These are phyloP conservation scores for Benincasa hispida DNA, from an alignment of 306 rosid species.

Conservation along the genomic window DNA sequence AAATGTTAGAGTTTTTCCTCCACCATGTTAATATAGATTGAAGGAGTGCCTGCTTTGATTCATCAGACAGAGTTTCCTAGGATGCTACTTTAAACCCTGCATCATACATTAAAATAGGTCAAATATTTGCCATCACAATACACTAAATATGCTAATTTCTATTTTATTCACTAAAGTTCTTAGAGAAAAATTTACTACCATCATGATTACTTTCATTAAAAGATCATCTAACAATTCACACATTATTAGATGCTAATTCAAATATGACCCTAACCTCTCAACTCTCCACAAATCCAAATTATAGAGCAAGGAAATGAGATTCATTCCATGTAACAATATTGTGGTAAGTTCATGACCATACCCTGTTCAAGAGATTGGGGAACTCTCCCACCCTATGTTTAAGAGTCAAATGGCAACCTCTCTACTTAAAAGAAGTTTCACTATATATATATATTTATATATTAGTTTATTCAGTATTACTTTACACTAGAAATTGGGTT, in stretches of 20 bases:
- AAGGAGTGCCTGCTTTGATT: slow-evolving; percentile 78
- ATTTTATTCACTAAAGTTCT: neutral
- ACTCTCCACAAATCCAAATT: neutral
- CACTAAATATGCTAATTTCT: neutral
- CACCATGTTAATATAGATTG: slow-evolving; percentile 37
- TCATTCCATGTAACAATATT: neutral
- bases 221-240: neutral
- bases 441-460: no score
- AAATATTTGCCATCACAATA: slow-evolving; percentile 34
- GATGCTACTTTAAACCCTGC: slow-evolving; percentile 69
- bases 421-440: neutral
- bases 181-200: no score
- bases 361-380: neutral
- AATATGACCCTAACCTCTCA: no score
- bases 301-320: neutral
- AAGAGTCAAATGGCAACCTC: neutral
- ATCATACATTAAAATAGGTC: slow-evolving; percentile 73
- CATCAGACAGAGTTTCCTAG: slow-evolving; percentile 95
- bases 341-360: neutral
- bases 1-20: neutral
- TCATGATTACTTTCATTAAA: neutral
- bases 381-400: neutral
- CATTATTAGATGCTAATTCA: neutral
- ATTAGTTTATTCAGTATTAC: neutral
- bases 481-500: neutral